Evolutionary conservation across 768 basidiomycete genomes (phyloP).

Genomic region (Leccinum uliginosum): DNA sequence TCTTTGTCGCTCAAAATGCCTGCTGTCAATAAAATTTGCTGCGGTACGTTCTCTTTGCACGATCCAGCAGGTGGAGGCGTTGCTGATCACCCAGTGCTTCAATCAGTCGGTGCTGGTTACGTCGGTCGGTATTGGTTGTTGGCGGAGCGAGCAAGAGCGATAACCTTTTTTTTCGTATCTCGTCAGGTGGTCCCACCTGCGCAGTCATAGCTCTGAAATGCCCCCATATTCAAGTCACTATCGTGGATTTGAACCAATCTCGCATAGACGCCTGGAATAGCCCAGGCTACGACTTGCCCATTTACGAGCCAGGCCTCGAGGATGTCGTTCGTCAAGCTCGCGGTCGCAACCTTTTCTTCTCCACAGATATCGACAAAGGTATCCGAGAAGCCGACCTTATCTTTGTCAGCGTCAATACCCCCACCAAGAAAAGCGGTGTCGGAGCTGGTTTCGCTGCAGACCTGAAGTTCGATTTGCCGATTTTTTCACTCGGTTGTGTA

Average conservation of each 20-base stretch:
- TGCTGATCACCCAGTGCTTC: slow-evolving; percentile 8
- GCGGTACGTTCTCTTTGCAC: slow-evolving; percentile 54
- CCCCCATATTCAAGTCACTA: slow-evolving; percentile 90
- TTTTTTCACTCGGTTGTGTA: slow-evolving; percentile 3
- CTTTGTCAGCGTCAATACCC: slow-evolving; percentile 98
- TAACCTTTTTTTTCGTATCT: slow-evolving; percentile 13
- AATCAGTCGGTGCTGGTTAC: slow-evolving; percentile 82
- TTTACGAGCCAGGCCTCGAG: slow-evolving; percentile 96
- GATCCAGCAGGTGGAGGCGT: neutral
- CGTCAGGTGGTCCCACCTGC: slow-evolving; percentile 86
- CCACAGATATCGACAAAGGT: slow-evolving; percentile 88
- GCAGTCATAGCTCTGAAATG: slow-evolving; percentile 93
- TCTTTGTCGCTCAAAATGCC: slow-evolving; percentile 25
- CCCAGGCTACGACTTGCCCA: slow-evolving; percentile 78
- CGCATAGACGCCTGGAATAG: slow-evolving; percentile 98
- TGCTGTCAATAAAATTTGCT: slow-evolving; percentile 78
- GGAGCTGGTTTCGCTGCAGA: slow-evolving; percentile 98
- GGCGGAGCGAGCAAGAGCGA: slow-evolving; percentile 1
- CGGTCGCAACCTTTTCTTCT: slow-evolving; percentile 96
- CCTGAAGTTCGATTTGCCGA: slow-evolving; percentile 69
- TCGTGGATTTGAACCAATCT: slow-evolving; percentile 94
- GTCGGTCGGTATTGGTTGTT: slow-evolving; percentile 58
- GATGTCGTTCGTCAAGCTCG: slow-evolving; percentile 85
- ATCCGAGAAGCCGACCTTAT: slow-evolving; percentile 96
- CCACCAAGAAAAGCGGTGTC: slow-evolving; percentile 96